Base-by-base conservation (phyloP, 805 yeast species). In the Tetrapisispora namnaoensis region DNA sequence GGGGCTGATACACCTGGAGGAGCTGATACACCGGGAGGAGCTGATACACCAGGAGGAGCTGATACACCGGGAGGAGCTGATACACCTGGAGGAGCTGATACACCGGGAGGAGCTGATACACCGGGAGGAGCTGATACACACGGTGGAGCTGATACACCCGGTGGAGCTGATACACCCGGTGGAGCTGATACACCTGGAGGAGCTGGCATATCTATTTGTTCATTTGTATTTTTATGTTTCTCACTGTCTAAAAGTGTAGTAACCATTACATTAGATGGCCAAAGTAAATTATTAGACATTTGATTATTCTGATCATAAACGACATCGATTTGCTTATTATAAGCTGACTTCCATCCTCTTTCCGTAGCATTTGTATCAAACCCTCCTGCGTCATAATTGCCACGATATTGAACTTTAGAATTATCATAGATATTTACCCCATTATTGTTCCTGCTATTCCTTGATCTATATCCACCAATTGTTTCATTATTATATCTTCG, bases 21-120 rank as follows among this genome's bases (percentile, higher is more conserved):
- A 22, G 36, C 38, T 28, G 47, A 17, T 21, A 51, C 43, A 16
- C 56, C 53, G 27, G 56, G 55, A 34, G 56, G 54, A n/a, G 45
- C 46, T 16, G 35, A 34, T 1, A 35, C 28, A 16, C 45, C 45
- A 7, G 39, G 45, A 11, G 45, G 39, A 22, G 45, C 38, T 16
- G 37, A 22, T 1, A 42, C 20, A 21, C 45, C 41, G 4, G 41
- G 41, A 24, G 28, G 28, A 24, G 28, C 28, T 24, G 28, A 24
- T 4, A 20, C n/a, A 38, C 28, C 38, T 34, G 45, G 39, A 14
- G 39, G 44, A 42, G 44, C 44, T n/a, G 44, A 32, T 2, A 30
- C 36, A 17, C 22, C 22, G 9, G 36, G 22, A 7, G 22, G 43
- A 40, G 22, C 36, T 8, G 35, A 28, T 1, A n/a, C 36, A 27